Base-by-base conservation (phyloP, 495 filamentous ascomycete species). In the Lineolata rhizophorae region DNA sequence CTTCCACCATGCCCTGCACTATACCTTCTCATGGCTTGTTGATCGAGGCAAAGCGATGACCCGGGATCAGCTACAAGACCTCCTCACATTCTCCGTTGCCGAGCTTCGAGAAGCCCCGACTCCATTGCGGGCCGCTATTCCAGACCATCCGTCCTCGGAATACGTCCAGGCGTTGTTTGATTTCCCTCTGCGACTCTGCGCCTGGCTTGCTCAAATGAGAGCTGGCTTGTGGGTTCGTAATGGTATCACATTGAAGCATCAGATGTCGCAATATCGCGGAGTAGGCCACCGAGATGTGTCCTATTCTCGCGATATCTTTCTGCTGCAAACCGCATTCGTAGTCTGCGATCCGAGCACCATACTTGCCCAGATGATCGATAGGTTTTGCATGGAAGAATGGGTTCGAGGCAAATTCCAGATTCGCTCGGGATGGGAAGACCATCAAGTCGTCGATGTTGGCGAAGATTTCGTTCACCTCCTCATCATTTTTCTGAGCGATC, bases 201-300 rank as follows among this genome's bases (percentile, higher is more conserved):
- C 78, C 6, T 99, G 87, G 87, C 57, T 99, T 14, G 77, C 85
- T 2, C 90, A 99, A 55, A 95, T 95, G 72, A 91, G 90, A 49
- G 80, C 83, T 2, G 77, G 78, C 11, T 87, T 94, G 77, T 99
- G 87, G 87, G 90, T 99, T 24, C 72, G 87, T 20, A 99, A 99
- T 46, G 87, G 87, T 5, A 70, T 94, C 41, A 93, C 83, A 48
- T 67, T 99, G 28, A 72, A 80, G 10, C 87, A 99, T 48, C 87
- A 99, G 49, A 82, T 82, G 52, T 73, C 76, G 11, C 84, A 82
- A 9, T 95, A 95, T 44, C 72, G 80, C 29, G 81, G 79, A 26
- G 78, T 94, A 22, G 64, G 66, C 1, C 76, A 83, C 40, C 65
- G 87, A 36, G 85, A 95, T 55, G 74, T 93, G 31, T 77, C 80